Evolutionary conservation across 2,329 filamentous ascomycete species (phyloP), one percentile per base, ranked within the genome.

Genomic region (Nectriaceae sp.): DNA sequence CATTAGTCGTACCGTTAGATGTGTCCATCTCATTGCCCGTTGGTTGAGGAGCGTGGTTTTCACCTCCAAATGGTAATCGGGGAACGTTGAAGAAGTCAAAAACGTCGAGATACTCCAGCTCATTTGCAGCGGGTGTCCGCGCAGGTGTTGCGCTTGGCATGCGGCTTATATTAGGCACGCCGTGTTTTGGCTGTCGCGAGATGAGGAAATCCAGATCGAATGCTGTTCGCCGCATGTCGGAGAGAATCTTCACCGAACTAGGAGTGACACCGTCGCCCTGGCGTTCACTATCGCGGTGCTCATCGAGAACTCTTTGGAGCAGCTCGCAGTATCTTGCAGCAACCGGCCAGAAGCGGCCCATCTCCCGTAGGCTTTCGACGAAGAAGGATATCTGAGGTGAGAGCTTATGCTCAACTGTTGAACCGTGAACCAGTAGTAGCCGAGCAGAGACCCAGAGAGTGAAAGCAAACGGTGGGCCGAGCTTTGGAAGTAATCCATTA

Each of bases 51-150:
- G 45, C 57, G 36, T 52, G 52, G 18, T 47, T 62, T 44, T 75
- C 72, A 11, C 71, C 69, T 22, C 72, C 72, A 19, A 79, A 69
- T 0, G 82, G 79, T 20, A 96, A 73, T 16, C 90, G 77, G 1
- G 92, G 92, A 47, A 95, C 84, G 65, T 96, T 96, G 76, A 96
- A 97, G 65, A 95, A 96, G 60, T 94, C 90, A 65, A 97, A 96
- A 0, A 96, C 89, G 60, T 96, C 91, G 3, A 96, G 75, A 65
- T 95, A 96, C 65, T 96, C 92, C 3, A 96, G 75, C 63, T 96
- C 90, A 57, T 94, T 90, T 2, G 88, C 82, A 10, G 84, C 88
- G 1, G 89, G 88, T 22, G 85, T 88, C 54, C 83, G 80, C 2
- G 81, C 79, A 2, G 84, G 83, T 1, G 84, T 85, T 19, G 75